A percentile compares a stretch with the other conserved stretches of the same genome.
phyloP scores from a whole-genome alignment of 108 stramenopile species.

The Nitzschia sp. region DNA sequence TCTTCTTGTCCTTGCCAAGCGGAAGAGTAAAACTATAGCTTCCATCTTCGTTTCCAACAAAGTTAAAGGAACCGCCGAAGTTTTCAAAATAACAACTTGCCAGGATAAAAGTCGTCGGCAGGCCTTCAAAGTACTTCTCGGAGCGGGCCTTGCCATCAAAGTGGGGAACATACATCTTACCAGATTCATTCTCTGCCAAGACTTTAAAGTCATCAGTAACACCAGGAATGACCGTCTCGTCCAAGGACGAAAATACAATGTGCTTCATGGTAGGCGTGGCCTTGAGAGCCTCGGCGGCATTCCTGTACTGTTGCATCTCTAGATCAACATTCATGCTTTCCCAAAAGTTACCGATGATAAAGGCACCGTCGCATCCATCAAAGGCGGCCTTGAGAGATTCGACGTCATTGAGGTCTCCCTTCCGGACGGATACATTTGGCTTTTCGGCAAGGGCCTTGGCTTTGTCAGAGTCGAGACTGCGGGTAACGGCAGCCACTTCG shows the following conservation, averaged over 20 bases:
- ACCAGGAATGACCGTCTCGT: not conserved
- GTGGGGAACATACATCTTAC: slow-evolving; percentile 11
- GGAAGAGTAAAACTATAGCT: slow-evolving; percentile 9
- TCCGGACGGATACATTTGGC: not conserved
- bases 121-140: slow-evolving; percentile 2
- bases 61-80: not conserved
- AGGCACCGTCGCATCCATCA: slow-evolving; percentile 18
- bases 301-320: slow-evolving; percentile 5
- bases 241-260: slow-evolving; percentile 10
- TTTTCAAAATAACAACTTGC: slow-evolving; percentile 3
- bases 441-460: slow-evolving; percentile 16
- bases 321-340: not conserved
- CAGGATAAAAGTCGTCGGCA: not conserved
- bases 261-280: slow-evolving; percentile 6
- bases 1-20: slow-evolving; percentile 3
- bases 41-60: not conserved
- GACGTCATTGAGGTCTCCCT: slow-evolving; percentile 18
- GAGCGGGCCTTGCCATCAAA: slow-evolving; percentile 23
- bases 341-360: slow-evolving; percentile 23
- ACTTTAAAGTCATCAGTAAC: not conserved
- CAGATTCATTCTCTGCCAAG: not conserved
- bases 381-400: slow-evolving; percentile 2
- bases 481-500: slow-evolving; percentile 14
- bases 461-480: slow-evolving; percentile 13
- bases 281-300: not conserved